Conservation (phyloP, 768 basidiomycete species). For the Amanita muscaria region DNA sequence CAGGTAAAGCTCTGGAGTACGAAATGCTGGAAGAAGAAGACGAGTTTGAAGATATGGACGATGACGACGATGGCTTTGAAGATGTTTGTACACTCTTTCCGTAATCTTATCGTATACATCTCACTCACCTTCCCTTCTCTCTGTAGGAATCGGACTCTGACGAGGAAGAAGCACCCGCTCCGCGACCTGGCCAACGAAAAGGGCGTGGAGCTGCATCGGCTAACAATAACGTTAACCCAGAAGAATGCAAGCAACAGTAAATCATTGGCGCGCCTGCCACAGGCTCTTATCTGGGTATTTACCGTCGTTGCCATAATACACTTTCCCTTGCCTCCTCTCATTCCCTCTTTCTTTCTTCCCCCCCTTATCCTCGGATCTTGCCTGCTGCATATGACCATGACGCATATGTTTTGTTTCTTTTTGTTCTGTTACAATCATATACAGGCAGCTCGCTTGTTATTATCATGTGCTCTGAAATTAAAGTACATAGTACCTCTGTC, state of each 20-base stretch:
- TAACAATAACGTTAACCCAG: constrained; percentile 52
- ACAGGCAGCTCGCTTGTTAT: no score
- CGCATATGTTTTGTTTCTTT: not conserved
- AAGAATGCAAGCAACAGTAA: constrained; percentile 92
- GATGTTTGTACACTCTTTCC: no score
- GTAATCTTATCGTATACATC: no score
- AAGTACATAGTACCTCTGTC: no score
- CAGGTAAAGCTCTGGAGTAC: constrained; percentile 88
- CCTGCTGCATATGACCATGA: not conserved
- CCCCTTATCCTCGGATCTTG: not conserved
- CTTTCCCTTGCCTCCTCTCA: not conserved
- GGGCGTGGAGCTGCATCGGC: constrained; percentile 37
- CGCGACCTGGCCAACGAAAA: constrained; percentile 51
- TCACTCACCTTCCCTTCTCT: constrained; percentile 8
- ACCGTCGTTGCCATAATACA: no score
- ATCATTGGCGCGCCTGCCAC: not conserved
- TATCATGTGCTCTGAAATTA: not conserved
- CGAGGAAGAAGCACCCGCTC: constrained; percentile 44
- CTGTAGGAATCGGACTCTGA: constrained; percentile 64
- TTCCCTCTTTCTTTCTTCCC: not conserved
- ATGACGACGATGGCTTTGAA: constrained; percentile 53
- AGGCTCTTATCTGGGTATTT: no score
- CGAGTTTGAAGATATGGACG: constrained; percentile 49
- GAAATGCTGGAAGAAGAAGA: constrained; percentile 55
- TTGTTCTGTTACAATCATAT: no score